Base-by-base conservation (phyloP, 768 basidiomycete species). In the Leucocoprinus birnbaumii region DNA sequence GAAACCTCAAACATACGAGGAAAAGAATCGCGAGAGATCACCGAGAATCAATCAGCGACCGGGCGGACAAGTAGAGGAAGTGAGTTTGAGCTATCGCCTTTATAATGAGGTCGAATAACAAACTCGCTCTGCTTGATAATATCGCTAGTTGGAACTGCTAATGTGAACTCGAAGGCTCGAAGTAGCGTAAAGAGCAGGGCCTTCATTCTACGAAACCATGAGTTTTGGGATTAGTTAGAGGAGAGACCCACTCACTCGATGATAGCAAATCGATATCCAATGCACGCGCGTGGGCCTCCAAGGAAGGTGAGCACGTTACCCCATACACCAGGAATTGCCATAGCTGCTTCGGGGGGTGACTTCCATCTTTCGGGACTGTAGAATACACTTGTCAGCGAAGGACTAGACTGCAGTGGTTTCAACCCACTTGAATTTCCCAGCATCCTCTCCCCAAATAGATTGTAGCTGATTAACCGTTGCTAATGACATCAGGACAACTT, bases 361-460 rank as follows among this genome's bases (percentile, higher is more conserved):
- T 70, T 62, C 87, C 87, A 89, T 0, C 87, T 73, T 59, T 87
- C 86, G 0, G 87, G 87, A 59, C 84, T 87, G 56, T 5, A 31
- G 11, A 5, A 11, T 31, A 31, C 11, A 31, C 11, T 31, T 5
- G 31, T 31, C 6, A 31, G 31, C 31, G 31, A 31, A 31, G 6
- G 31, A 5, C 31, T n/a, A n/a, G 11, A 31, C 11, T 31, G 24
- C 7, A 25, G 24, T 22, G 13, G 24, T 26, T 14, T 6, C 27
- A 47, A 58, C 60, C 7, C 53, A 83, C 85, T 66, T 81, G 74
- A 87, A 89, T 45, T 83, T 78, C 16, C 55, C 48, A 0, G 83
- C 80, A 62, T 89, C 85, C 9, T 78, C 71, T 6, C 87, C 87
- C 85, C 86, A 89, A 0, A 87, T 64, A 5, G 64, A 68, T 57